Percentiles rank a stretch among this genome's conserved stretches.
Conservation (phyloP, 75 land plant genomes). For the Selaginella moellendorffii region DNA sequence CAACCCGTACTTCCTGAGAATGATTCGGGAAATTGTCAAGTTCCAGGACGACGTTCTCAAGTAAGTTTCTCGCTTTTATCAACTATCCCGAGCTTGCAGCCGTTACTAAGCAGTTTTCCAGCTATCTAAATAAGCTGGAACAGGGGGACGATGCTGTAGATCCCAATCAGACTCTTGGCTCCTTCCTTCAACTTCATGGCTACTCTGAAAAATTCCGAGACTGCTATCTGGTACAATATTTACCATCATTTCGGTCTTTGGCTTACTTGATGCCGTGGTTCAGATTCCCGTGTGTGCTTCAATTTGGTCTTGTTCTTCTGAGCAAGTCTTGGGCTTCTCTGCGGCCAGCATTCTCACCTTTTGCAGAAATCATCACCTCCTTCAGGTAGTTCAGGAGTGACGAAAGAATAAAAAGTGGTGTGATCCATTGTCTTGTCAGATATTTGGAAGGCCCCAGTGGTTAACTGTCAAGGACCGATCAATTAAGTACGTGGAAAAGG, state of each 20-base stretch:
- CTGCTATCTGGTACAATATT: slow-evolving; percentile 59
- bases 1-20: slow-evolving; percentile 62
- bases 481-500: slow-evolving; percentile 64
- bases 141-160: slow-evolving; percentile 29
- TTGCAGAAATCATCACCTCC: slow-evolving; percentile 76
- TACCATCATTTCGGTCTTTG: neutral
- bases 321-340: slow-evolving; percentile 55
- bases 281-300: slow-evolving; percentile 88
- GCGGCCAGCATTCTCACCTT: slow-evolving; percentile 78
- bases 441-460: slow-evolving; percentile 98
- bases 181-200: slow-evolving; percentile 50
- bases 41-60: slow-evolving; percentile 62
- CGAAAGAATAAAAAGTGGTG: too few species aligned
- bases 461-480: slow-evolving; percentile 72
- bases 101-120: too few species aligned
- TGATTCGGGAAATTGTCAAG: slow-evolving; percentile 67
- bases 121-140: slow-evolving; percentile 68
- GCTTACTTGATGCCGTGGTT: too few species aligned
- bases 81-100: too few species aligned
- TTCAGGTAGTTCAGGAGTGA: slow-evolving; percentile 54
- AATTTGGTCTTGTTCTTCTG: slow-evolving; percentile 87
- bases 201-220: slow-evolving; percentile 69
- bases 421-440: slow-evolving; percentile 24
- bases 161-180: slow-evolving; percentile 47
- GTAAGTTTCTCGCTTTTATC: too few species aligned